Base-by-base conservation (phyloP, 805 yeast species). In the Debaryomyces tyrocola region DNA sequence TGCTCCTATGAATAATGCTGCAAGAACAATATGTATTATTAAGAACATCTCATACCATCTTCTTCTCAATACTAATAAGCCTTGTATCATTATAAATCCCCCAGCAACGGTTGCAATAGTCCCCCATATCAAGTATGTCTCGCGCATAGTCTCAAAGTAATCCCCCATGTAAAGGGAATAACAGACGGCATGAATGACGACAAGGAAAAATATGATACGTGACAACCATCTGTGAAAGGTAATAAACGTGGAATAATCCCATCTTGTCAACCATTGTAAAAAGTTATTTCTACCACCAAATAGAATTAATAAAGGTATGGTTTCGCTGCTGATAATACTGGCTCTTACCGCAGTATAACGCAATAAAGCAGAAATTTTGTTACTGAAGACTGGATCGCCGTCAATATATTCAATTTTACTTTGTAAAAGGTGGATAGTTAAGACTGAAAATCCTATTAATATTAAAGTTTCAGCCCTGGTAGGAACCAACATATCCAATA, bases 21-120 rank as follows among this genome's bases (percentile, higher is more conserved):
- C 90, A 38, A 85, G 57, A 0, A 75, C 46, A 41, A 85, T 78
- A 57, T 87, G 95, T 11, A 73, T 41, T n/a, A 74, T 55, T 31
- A 84, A 59, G 64, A 87, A 84, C 6, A 72, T 46, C 52, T 79
- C 84, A 54, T 80, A 80, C 60, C 71, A 73, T 29, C 60, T 60
- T 44, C 77, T 65, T 46, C 84, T 66, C 41, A 79, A 61, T 33
- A 66, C 64, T 50, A 75, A 64, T 21, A 78, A 54, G 0, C 79
- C 77, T 46, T 78, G 83, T 15, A 78, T 46, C 42, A 78, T 51
- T n/a, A 79, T 67, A 3, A 64, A 44, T 3, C 70, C 52, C 1
- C 80, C 79, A 8, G 75, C 64, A 33, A 40, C 21, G 2, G 60
- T 55, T 3, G 67, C 73, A 10, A 59, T 37, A 4, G 47, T 40